A percentile compares a stretch with the other conserved stretches of the same genome.
phyloP scores from a whole-genome alignment of 1,284 basidiomycete genomes.

The Neotropicomus parvogracilis region DNA sequence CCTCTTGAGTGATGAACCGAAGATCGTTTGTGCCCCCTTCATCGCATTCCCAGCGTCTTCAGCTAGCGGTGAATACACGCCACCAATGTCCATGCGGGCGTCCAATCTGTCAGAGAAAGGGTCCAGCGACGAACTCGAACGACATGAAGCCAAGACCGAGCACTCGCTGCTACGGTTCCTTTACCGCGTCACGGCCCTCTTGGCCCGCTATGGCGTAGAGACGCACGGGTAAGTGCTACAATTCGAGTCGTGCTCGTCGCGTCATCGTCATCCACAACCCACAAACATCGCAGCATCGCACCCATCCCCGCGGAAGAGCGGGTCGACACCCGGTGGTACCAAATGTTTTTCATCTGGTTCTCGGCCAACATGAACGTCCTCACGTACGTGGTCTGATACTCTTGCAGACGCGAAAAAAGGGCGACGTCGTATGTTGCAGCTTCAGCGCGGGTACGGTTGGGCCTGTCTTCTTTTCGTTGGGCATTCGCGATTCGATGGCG shows the following conservation, averaged over 20 bases:
- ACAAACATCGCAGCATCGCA: conserved; percentile 47
- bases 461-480: conserved; percentile 55
- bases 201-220: conserved; percentile 32
- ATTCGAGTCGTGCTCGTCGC: background rate
- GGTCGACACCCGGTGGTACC: conserved; percentile 52
- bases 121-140: background rate
- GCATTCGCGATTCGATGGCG: conserved; percentile 49
- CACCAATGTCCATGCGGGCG: conserved; percentile 10
- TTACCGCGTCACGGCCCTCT: conserved; percentile 16
- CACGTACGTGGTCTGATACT: conserved; percentile 34
- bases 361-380: conserved; percentile 60
- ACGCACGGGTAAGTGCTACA: conserved; percentile 36
- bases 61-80: background rate
- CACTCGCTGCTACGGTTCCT: conserved; percentile 16
- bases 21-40: background rate
- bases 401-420: too few species aligned
- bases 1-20: background rate
- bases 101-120: conserved; percentile 7
- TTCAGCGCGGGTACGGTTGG: conserved; percentile 57
- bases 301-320: conserved; percentile 47
- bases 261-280: too few species aligned
- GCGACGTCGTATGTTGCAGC: conserved; percentile 24
- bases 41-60: background rate
- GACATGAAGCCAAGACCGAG: background rate
- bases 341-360: conserved; percentile 68